Percentiles rank a stretch among this genome's conserved stretches.
Conservation (phyloP, 73 alveolate species). For the Paramecium octaurelia region DNA sequence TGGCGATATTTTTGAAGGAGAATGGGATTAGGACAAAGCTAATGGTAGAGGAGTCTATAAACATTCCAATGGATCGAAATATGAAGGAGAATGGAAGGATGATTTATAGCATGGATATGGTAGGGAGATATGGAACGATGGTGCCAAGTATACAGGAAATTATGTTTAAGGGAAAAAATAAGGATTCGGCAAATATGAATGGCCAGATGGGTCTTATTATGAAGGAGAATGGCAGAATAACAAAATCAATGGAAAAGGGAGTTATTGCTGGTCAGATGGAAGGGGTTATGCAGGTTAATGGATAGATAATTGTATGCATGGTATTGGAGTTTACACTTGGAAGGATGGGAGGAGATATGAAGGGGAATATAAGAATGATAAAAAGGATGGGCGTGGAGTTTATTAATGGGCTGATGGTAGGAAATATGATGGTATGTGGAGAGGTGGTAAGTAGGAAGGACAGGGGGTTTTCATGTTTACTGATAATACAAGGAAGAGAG, state of each 20-base stretch:
- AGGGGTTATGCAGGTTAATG: slow-evolving; percentile 50
- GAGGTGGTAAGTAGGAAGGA: slow-evolving; percentile 59
- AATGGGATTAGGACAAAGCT: slow-evolving; percentile 60
- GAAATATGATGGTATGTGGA: slow-evolving; percentile 59
- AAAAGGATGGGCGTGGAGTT: slow-evolving; percentile 50
- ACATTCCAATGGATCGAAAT: slow-evolving; percentile 70
- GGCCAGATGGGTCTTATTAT: slow-evolving; percentile 62
- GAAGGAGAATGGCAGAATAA: slow-evolving; percentile 31
- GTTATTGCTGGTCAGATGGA: slow-evolving; percentile 66
- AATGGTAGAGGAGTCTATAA: slow-evolving; percentile 73
- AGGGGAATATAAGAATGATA: slow-evolving; percentile 55
- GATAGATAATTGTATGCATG: slow-evolving; percentile 48
- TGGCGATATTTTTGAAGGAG: slow-evolving; percentile 68
- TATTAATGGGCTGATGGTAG: slow-evolving; percentile 62
- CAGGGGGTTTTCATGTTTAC: slow-evolving; percentile 2
- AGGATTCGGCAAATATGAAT: slow-evolving; percentile 72
- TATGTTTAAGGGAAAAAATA: slow-evolving; percentile 70
- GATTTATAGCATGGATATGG: slow-evolving; percentile 74
- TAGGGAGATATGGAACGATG: slow-evolving; percentile 72
- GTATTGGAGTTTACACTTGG: slow-evolving; percentile 53
- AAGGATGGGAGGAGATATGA: slow-evolving; percentile 55
- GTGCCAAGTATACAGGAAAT: slow-evolving; percentile 66
- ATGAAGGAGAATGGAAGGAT: slow-evolving; percentile 73
- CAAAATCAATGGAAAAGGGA: slow-evolving; percentile 68
- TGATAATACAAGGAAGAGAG: not conserved